These are phyloP conservation scores for Pulveroboletus sp. DNA, from an alignment of 768 basidiomycete species.

Conservation along the genomic window DNA sequence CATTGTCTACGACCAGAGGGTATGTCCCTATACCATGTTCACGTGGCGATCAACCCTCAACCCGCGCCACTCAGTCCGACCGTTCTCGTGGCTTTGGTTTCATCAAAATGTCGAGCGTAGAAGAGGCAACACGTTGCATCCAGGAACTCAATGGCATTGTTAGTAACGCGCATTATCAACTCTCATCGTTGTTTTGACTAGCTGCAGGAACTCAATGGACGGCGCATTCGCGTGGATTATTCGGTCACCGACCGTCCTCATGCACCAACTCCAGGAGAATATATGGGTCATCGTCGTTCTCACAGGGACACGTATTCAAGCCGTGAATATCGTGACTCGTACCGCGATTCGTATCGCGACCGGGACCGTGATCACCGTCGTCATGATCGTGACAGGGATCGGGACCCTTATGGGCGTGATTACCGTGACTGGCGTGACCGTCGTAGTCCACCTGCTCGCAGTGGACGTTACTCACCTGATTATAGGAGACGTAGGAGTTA, in stretches of 20 bases:
- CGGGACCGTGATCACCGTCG: constrained; percentile 41
- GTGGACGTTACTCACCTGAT: constrained; percentile 72
- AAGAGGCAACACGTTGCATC: constrained; percentile 85
- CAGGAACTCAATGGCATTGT: constrained; percentile 90
- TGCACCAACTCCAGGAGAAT: constrained; percentile 94
- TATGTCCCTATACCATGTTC: constrained; percentile 35
- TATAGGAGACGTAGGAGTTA: constrained; percentile 72
- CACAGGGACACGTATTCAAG: constrained; percentile 42
- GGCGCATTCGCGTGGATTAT: constrained; percentile 94
- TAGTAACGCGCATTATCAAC: constrained; percentile 28
- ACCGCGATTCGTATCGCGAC: constrained; percentile 44
- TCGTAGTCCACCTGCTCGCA: constrained; percentile 65
- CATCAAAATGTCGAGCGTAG: constrained; percentile 86
- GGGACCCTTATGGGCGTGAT: constrained; percentile 67
- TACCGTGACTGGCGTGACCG: constrained; percentile 75
- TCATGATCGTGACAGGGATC: constrained; percentile 43
- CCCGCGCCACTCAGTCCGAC: constrained; percentile 57
- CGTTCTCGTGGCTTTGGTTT: constrained; percentile 98
- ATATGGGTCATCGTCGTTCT: constrained; percentile 85
- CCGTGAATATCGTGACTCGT: constrained; percentile 43
- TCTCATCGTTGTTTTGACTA: constrained; percentile 5
- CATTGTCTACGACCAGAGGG: constrained; percentile 95
- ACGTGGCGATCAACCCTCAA: constrained; percentile 15
- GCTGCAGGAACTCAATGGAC: constrained; percentile 83
- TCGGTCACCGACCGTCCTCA: constrained; percentile 93